A percentile compares a stretch with the other conserved stretches of the same genome.
phyloP scores from a whole-genome alignment of 2,329 filamentous ascomycete species.

The Aspergillus chevalieri region DNA sequence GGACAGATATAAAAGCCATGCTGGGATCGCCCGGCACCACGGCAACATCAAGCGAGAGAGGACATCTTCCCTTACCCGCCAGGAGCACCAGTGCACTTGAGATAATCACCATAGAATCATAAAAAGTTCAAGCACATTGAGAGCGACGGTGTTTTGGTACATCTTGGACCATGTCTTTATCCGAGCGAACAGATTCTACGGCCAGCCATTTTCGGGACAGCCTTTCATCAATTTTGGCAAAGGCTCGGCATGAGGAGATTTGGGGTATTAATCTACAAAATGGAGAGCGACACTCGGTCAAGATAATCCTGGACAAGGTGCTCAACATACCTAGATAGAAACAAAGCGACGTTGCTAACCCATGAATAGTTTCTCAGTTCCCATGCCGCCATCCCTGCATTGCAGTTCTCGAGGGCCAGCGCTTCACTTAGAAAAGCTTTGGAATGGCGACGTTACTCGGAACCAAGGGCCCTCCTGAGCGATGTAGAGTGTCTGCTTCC shows the following conservation, averaged over 20 bases:
- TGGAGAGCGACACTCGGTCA: neutral
- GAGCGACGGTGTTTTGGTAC: slow-evolving; percentile 1
- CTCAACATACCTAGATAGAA: neutral
- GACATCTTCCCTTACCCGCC: neutral
- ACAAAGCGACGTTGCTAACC: neutral
- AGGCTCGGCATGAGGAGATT: slow-evolving; percentile 1
- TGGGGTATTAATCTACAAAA: slow-evolving; percentile 1
- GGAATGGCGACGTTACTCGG: neutral
- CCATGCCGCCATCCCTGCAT: slow-evolving; percentile 1
- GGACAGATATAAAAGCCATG: neutral
- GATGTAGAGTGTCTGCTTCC: neutral
- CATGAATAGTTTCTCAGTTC: slow-evolving; percentile 1
- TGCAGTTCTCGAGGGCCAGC: neutral
- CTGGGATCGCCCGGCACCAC: neutral
- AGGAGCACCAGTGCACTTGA: neutral
- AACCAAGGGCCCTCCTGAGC: neutral
- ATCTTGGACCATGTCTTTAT: slow-evolving; percentile 1
- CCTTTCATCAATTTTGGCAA: slow-evolving; percentile 1
- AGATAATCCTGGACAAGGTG: neutral
- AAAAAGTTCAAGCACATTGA: neutral
- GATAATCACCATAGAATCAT: neutral
- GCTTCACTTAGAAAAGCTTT: slow-evolving; percentile 1
- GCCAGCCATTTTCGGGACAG: neutral
- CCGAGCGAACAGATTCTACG: neutral
- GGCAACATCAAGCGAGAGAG: neutral